Base-by-base conservation (phyloP, 371 early-diverging fungal genomes). In the Chytridiales sp. region DNA sequence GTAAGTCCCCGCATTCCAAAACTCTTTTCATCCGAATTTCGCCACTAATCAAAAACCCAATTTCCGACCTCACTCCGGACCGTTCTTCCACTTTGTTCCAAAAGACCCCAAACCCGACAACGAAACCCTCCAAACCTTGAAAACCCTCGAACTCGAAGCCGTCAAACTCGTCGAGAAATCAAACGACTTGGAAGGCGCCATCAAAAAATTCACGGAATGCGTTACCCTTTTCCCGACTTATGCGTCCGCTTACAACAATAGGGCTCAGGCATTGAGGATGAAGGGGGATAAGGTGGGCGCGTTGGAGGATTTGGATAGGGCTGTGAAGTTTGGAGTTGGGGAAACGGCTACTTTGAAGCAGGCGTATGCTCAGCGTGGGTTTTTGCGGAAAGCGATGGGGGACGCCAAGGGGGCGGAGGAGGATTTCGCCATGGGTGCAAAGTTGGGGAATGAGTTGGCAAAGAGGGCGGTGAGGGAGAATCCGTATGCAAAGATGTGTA, bases 401-500 rank as follows among this genome's bases (percentile, higher is more conserved):
- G 85, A 90, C 56, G 64, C 75, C 35, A 69, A 70, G 9, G 89
- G 81, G 0, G 82, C 91, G 6, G 83, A 83, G 30, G 67, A 66
- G 17, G 90, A 90, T 64, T 90, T 93, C 63, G 85, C 87, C 52
- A 61, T 70, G 52, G 92, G 93, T 22, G 92, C 90, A 1, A 80
- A 84, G 58, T 84, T 75, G 51, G 94, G 94, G 6, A 92, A 89
- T 65, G 85, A 88, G 30, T 59, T 93, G 5, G 93, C 93, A 17
- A 82, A 85, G 56, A 77, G 85, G 0, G 76, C 84, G 29, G 86
- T 92, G 0, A 74, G 79, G 56, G 90, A 91, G 59, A 94, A 94
- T 64, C 94, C 94, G 1, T 91, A 90, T 74, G 93, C 93, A 3
- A 91, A 93, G 58, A 78, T 94, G 80, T 94, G 54, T 24, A 41